Conservation (phyloP, 2,329 filamentous ascomycete species). For the Sarocladium strictum region DNA sequence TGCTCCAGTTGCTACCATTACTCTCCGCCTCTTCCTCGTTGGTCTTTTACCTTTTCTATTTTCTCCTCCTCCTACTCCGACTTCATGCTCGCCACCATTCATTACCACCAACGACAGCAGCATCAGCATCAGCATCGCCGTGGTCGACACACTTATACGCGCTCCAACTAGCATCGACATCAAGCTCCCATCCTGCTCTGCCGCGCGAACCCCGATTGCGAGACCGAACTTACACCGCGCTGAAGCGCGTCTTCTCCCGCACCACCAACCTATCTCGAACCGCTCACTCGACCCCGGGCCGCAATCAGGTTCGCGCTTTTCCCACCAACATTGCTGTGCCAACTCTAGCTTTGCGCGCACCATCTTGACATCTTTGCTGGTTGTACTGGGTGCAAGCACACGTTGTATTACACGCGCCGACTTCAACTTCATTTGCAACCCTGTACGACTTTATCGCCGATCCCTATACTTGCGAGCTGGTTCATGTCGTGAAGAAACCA, state of each 20-base stretch:
- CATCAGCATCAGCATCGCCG: not conserved
- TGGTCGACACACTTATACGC: not conserved
- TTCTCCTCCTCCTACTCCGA: slow-evolving; percentile 1
- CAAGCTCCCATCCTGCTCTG: not conserved
- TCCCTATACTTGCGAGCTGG: not conserved
- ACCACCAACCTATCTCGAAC: not conserved
- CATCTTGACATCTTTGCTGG: not conserved
- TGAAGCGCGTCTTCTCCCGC: not conserved
- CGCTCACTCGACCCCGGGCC: not conserved
- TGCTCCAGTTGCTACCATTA: not conserved
- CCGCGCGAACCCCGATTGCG: slow-evolving; percentile 1
- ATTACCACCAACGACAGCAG: not conserved
- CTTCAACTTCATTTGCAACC: not conserved
- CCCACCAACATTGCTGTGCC: not conserved
- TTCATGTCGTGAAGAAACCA: slow-evolving; percentile 1
- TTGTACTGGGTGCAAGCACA: not conserved
- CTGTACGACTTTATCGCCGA: not conserved
- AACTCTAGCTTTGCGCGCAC: not conserved
- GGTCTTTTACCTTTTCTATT: not conserved
- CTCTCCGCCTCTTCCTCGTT: slow-evolving; percentile 5
- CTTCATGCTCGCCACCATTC: slow-evolving; percentile 4
- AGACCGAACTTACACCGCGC: slow-evolving; percentile 7
- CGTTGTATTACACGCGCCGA: not conserved
- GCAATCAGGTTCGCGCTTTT: not conserved
- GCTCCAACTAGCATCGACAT: not conserved